Base-by-base conservation (phyloP, 1,284 basidiomycete species). In the Tylopilus sp. region DNA sequence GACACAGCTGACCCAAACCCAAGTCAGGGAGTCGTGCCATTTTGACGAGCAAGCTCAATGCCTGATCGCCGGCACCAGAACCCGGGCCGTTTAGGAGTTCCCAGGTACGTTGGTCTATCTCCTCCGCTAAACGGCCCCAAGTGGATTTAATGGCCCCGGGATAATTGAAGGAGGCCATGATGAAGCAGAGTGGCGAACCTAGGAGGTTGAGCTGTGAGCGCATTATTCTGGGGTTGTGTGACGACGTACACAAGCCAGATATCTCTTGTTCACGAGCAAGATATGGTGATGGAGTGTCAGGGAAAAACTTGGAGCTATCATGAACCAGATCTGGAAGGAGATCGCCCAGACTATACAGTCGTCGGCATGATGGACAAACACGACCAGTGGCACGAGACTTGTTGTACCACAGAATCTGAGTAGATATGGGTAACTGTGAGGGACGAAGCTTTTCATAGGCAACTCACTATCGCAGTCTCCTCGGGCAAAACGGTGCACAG, bases 361-460 rank as follows among this genome's bases (percentile, higher is more conserved):
- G 81, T 73, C 89, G 86, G 74, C 92, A 94, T 1, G 91, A 87
- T 4, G 92, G 92, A 73, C 92, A 94, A 64, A 94, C 84, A 38
- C 92, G 87, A 62, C 88, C 86, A 8, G 81, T 84, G 7, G 82
- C 75, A 4, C 92, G 85, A 74, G 90, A 92, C 79, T 92, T 93
- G 81, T 94, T 94, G 72, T 93, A 94, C 91, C 92, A 94, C 29
- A 93, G 69, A n/a, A 92, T 89, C 92, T 94, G 65, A n/a, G 39
- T 24, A n/a, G 41, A 47, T 22, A 38, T 69, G 7, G 49, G 61
- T 57, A 47, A 33, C 8, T 12, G 58, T 32, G 29, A 62, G 44
- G 18, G 29, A 41, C 47, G 24, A 49, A 49, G 7, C 33, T 13
- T 18, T 29, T 29, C 29, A 29, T 15, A 54, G 41, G 36, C 36